Base-by-base conservation (phyloP, 208 protist species). In the Sergeia podlipaevii region DNA sequence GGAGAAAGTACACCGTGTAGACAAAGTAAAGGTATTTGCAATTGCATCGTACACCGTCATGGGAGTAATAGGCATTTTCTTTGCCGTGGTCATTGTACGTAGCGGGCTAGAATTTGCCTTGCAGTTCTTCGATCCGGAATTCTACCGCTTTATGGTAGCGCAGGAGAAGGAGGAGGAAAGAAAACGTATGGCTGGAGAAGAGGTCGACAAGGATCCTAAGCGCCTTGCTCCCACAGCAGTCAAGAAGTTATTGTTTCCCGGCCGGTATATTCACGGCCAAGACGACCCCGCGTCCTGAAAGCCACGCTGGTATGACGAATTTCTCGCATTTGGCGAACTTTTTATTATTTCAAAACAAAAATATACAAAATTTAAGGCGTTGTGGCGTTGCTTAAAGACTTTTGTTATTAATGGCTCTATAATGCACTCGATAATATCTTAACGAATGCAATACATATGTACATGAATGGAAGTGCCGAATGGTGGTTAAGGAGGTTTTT, bases 191-290 rank as follows among this genome's bases (percentile, higher is more conserved):
- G 69, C 65, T 0, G 85, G 85, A 17, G 63, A 83, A 51, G 18
- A 50, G 11, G 79, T 92, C 3, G 73, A 89, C 61, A 85, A 52
- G 17, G 75, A 92, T 38, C 85, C 85, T 34, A 92, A 89, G 64
- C 70, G 85, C 2, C 68, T 92, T 4, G 85, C 85, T 1, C 85
- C 85, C 5, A 82, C 69, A 1, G 73, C 75, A 4, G 64, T 92
- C 28, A 70, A 71, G 1, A 74, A 74, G 17, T 60, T 92, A 20
- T 65, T 88, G 5, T 89, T 77, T 24, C 85, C 85, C 0, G 85
- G 85, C 3, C 80, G 79, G 24, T 89, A 74, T 45, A 81, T 92
- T 32, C 85, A 87, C 55, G 64, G 63, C 24, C 37, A 43, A 3
- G 59, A 50, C 5, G 65, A 62, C 2, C n/a, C n/a, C n/a, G n/a